Evolutionary conservation across 306 rosid species (phyloP), one percentile per base, ranked within the genome.

Genomic region (Prunus armeniaca): DNA sequence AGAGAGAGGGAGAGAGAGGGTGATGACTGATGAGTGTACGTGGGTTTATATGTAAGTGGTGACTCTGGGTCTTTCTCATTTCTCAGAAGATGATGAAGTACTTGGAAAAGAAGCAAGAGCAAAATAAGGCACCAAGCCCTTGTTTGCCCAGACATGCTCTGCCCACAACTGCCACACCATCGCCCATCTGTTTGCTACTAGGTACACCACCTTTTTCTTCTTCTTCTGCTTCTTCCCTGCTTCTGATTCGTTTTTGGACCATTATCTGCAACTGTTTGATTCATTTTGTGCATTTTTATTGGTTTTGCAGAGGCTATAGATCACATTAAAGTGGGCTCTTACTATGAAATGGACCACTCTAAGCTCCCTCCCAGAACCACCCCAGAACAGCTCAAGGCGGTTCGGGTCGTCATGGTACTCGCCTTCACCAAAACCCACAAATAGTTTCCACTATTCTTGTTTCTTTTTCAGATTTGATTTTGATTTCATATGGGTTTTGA

Each of bases 351-450:
- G 65, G 85, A 88, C 75, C 97, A 88, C 69, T 83, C 89, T 20
- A 76, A 78, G 71, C 97, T 93, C 65, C 76, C 89, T 56, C 72
- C 76, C 2, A 57, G 78, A 27, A 56, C 41, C 43, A n/a, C 83
- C 56, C 90, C 96, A 18, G 87, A 84, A 14, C 91, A 90, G 67
- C 84, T 93, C n/a, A 86, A 76, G 65, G 82, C 73, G 19, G 72
- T 90, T 43, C 84, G 90, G 67, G 65, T 91, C 60, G 97, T 82
- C 72, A 88, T 93, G 98, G 98, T 91, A 86, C 61, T 15, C 15
- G 2, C 15, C 24, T 22, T 3, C 60, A 8, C 9, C 19, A 55
- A 50, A 50, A 9, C 49, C 41, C 46, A 60, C 6, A 62, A 49
- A 56, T 22, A 18, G 1, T 41, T 25, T 28, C 43, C 38, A 10